Evolutionary conservation across 208 protist species (phyloP), one percentile per base, ranked within the genome.

Genomic region (Phytomonas sp.): DNA sequence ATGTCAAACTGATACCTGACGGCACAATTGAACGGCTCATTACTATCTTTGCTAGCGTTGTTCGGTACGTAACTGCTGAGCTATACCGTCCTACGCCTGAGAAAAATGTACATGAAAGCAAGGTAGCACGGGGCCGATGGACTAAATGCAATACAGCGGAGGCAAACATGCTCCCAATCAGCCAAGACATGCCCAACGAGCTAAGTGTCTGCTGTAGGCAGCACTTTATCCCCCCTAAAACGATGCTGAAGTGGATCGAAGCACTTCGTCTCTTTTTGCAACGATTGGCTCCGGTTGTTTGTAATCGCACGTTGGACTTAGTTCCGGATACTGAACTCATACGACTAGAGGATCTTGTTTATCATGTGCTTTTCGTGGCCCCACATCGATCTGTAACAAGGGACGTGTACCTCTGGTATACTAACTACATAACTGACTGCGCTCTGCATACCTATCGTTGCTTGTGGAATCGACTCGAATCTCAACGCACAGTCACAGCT

Each of bases 311-410:
- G 1, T 29, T 89, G 36, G 61, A 81, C 70, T 67, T 92, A 14
- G 80, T 84, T n/a, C 45, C 42, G 0, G 82, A 81, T 32, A 75
- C 73, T 26, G 84, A 93, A 34, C 49, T 92, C 45, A 67, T 82
- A 12, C 87, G 90, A 5, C 75, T 95, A 1, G 90, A 95, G 75
- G 90, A 91, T 37, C 60, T 93, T 36, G 80, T 78, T 37, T 86
- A 84, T 66, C 78, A 87, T 56, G 80, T 74, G 56, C 67, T 95
- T 16, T 90, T 93, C 63, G 62, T 49, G 40, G 73, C 26, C 37
- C 83, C 4, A 66, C 81, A 0, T 78, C 79, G 61, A 63, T n/a
- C 37, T 71, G 66, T 60, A 72, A 56, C 33, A 76, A 80, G 40
- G 71, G 75, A 79, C 23, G 69, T 79, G 56, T 64, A 75, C 19